Conservation (phyloP, 2,329 filamentous ascomycete genomes). For the Fusarium sp. region DNA sequence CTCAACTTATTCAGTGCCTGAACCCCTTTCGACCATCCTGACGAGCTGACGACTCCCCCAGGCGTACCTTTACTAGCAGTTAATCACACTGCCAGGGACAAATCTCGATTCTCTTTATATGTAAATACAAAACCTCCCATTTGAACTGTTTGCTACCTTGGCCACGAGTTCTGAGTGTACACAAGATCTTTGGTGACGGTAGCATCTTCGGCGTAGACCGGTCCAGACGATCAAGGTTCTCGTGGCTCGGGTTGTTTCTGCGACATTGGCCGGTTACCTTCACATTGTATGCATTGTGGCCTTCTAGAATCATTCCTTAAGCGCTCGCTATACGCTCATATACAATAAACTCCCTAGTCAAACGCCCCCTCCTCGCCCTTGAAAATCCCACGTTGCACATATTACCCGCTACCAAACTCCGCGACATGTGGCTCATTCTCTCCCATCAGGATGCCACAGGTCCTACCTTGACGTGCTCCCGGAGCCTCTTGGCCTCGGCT, state of each 20-base stretch:
- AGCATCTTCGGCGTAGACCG: constrained; percentile 22
- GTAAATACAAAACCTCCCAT: neutral
- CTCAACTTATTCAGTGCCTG: constrained; percentile 1
- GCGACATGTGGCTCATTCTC: constrained; percentile 10
- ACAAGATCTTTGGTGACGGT: constrained; percentile 15
- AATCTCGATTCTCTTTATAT: constrained; percentile 25
- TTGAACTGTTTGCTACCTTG: constrained; percentile 11
- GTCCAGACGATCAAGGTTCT: constrained; percentile 6
- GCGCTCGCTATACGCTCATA: neutral
- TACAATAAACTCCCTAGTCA: constrained; percentile 1
- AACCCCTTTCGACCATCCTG: neutral
- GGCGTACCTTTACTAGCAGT: constrained; percentile 5
- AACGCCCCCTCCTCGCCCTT: constrained; percentile 24
- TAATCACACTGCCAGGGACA: constrained; percentile 27
- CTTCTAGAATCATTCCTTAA: constrained; percentile 31
- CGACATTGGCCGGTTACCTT: neutral
- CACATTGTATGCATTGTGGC: constrained; percentile 6
- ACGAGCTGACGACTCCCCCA: constrained; percentile 22
- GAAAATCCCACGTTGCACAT: constrained; percentile 28
- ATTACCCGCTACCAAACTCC: constrained; percentile 22
- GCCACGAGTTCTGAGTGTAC: constrained; percentile 7
- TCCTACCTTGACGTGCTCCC: constrained; percentile 69
- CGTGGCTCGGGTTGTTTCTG: constrained; percentile 18
- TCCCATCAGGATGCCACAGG: constrained; percentile 53
- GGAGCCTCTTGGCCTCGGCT: constrained; percentile 56